Conservation (phyloP, 2,329 filamentous ascomycete genomes). For the Paecilomyces fulvus region DNA sequence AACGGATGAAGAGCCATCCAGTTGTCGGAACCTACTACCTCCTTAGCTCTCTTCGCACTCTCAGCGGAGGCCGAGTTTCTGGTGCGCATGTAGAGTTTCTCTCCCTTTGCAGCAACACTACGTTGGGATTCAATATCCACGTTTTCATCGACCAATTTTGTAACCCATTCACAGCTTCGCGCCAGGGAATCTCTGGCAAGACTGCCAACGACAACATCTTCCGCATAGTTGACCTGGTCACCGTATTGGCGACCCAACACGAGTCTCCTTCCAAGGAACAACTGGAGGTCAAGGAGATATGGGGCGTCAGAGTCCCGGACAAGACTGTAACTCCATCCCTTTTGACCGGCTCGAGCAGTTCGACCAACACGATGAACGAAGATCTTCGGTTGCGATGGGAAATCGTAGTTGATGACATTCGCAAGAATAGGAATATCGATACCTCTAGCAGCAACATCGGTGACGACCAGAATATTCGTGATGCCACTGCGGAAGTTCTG, state of each 20-base stretch:
- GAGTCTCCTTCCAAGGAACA: constrained; percentile 82
- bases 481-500: constrained; percentile 78
- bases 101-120: constrained; percentile 72
- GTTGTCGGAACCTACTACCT: constrained; percentile 59
- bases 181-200: constrained; percentile 67
- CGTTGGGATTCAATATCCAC: constrained; percentile 64
- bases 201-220: constrained; percentile 75
- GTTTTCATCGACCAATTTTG: constrained; percentile 66
- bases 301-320: constrained; percentile 81
- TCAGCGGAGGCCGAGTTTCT: constrained; percentile 83
- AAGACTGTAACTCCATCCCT: constrained; percentile 92
- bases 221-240: constrained; percentile 60
- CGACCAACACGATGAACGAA: constrained; percentile 94
- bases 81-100: constrained; percentile 85
- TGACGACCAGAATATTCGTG: constrained; percentile 88
- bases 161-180: constrained; percentile 70
- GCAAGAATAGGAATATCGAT: constrained; percentile 94
- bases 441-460: constrained; percentile 91
- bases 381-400: constrained; percentile 91
- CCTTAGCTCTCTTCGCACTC: constrained; percentile 79
- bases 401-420: constrained; percentile 98
- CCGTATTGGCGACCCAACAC: constrained; percentile 60
- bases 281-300: constrained; percentile 85
- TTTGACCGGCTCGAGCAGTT: constrained; percentile 85
- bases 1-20: constrained; percentile 72